Base-by-base conservation (phyloP, 192 early-diverging fungal genomes). In the Coemansia sp. region DNA sequence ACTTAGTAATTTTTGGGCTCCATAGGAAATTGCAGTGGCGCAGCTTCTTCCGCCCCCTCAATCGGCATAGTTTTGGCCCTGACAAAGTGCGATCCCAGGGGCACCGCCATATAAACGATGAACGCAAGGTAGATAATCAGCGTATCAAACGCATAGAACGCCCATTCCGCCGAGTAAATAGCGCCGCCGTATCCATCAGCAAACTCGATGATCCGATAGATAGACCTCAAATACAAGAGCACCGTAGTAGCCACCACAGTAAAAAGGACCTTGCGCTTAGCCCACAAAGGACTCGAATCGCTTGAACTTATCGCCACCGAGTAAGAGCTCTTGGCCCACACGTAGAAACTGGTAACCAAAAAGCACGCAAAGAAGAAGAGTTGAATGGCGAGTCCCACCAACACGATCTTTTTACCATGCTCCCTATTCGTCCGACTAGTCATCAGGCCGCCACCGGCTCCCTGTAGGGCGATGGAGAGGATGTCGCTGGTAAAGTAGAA, bases 61-160 rank as follows among this genome's bases (percentile, higher is more conserved):
- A 12, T 14, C 2, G 12, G 3, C 12, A 10, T 14, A 14, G 25
- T 16, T 26, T 53, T 53, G 1, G 25, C 62, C 43, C 55, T 3
- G n/a, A 33, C 31, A 42, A 70, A 70, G 61, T 70, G 62, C 16
- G 45, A 61, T 0, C 72, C 77, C 9, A 80, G 62, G 41, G 70
- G 75, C 28, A 72, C 9, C 1, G 63, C 62, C 53, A 84, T 73
- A 47, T 76, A 84, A 9, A 76, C 66, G 18, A 77, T 6, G 25
- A 82, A 76, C 2, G 74, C 71, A n/a, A 76, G 8, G 20, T 82
- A 69, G 20, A 84, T 78, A 23, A 84, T 9, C 3, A 84, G 56
- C 0, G 83, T 75, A 55, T 84, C 83, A 68, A 84, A 84, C 11
- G 72, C 76, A 28, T 77, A 77, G 70, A 84, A 84, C 26, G 76